Conservation (phyloP, 1,284 basidiomycete genomes). For the Ustilago shanxiensis region DNA sequence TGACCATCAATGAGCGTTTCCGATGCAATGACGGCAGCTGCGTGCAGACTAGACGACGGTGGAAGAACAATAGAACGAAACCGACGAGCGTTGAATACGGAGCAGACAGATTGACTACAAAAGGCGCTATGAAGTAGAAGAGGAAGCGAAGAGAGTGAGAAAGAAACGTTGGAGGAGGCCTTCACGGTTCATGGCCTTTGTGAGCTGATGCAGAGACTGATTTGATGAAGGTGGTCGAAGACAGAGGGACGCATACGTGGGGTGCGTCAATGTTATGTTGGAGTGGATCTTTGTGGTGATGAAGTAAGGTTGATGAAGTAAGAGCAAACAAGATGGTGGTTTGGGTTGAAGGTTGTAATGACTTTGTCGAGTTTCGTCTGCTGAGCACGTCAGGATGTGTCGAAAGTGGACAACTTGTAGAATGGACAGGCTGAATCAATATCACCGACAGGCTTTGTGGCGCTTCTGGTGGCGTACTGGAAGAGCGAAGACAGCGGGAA, state of each 20-base stretch:
- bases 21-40: background rate
- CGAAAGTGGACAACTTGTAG: background rate
- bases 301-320: background rate
- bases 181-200: background rate
- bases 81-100: background rate
- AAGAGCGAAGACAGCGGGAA: background rate
- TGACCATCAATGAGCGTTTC: slow-evolving; percentile 7
- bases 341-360: background rate
- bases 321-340: background rate
- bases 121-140: background rate
- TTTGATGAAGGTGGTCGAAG: background rate
- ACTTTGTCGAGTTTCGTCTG: background rate
- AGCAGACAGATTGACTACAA: background rate
- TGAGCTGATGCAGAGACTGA: background rate
- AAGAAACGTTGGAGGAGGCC: background rate
- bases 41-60: background rate
- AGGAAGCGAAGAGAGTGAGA: background rate
- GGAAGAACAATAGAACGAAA: background rate
- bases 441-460: background rate
- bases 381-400: background rate
- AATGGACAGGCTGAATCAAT: background rate
- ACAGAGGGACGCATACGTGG: background rate
- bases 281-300: background rate
- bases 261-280: background rate
- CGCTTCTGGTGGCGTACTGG: background rate